Conservation (phyloP, 345 rosid genomes). For the Durio zibethinus region DNA sequence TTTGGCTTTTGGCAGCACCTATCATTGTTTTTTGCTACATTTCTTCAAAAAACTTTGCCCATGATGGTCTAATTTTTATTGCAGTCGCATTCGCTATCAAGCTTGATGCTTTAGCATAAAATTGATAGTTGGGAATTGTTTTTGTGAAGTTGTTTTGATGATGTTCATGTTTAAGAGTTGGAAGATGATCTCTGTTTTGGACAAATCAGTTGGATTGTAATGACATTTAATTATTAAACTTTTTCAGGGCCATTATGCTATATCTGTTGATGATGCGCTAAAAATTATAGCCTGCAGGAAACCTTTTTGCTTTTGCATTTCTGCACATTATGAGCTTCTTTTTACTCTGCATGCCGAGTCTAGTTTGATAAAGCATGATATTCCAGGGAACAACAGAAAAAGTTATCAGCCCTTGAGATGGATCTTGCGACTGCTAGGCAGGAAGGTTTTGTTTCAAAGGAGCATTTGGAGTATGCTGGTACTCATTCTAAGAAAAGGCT, state of each 20-base stretch:
- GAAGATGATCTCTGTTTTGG: background rate
- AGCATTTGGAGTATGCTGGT: slow-evolving; percentile 9
- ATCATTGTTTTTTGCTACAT: background rate
- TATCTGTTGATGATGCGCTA: slow-evolving; percentile 49
- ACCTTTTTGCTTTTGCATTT: background rate
- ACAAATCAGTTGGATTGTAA: background rate
- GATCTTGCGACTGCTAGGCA: slow-evolving; percentile 33
- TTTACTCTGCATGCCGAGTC: background rate
- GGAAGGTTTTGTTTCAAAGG: slow-evolving; percentile 43
- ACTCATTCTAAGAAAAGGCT: slow-evolving; percentile 31
- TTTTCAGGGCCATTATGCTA: slow-evolving; percentile 1
- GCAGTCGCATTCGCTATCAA: background rate
- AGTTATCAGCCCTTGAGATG: slow-evolving; percentile 39
- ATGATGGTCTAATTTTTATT: background rate
- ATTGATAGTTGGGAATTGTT: background rate
- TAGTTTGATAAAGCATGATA: background rate
- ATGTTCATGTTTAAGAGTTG: background rate
- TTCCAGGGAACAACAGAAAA: slow-evolving; percentile 45
- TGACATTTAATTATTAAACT: background rate
- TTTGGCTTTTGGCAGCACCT: background rate
- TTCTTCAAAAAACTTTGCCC: no score
- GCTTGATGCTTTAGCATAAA: background rate
- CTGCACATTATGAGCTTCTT: background rate
- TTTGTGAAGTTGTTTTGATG: background rate
- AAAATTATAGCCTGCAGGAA: slow-evolving; percentile 53